Evolutionary conservation across 805 yeast genomes (phyloP), one percentile per base, ranked within the genome.

Genomic region (Danielia oregonensis): DNA sequence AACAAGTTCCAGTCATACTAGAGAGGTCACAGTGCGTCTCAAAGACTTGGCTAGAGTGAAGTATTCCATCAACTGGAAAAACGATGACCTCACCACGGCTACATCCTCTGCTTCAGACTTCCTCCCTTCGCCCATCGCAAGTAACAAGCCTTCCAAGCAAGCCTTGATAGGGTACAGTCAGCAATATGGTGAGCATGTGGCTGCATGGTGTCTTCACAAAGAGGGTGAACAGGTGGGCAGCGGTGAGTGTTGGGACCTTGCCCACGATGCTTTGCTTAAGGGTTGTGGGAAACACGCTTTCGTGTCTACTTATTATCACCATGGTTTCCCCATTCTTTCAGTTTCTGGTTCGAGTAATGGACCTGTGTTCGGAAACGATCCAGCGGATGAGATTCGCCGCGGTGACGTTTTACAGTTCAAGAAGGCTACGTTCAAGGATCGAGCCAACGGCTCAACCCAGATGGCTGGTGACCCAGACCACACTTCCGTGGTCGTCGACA

Each of bases 221-320:
- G 43, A 57, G 21, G 79, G 79, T 6, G 58, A 63, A 30, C 52
- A 55, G 32, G 78, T 76, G 8, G 79, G 78, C 2, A 52, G 66
- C 25, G 82, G 82, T 5, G 81, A 76, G 44, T 76, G 82, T 44
- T 76, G 81, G 81, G 77, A 77, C 22, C 62, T 76, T 37, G 82
- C 80, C 0, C 70, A 63, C 33, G 74, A 73, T 31, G 79, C 81
- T 0, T 55, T 76, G 26, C 51, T 58, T 31, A 69, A 72, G 39
- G 76, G 77, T 0, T 75, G 81, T 48, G 81, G 81, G 0, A 72
- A 66, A 18, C 76, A 74, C 48, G 80, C 82, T 0, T 74, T 76
- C 52, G 70, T 74, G 2, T 69, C 76, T 11, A 56, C 63, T 11
- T 73, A 72, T 12, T 46, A 52, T 10, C 61, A 54, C 15, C 81